Evolutionary conservation across 352 stramenopile species (phyloP), one percentile per base, ranked within the genome.

Genomic region (Pythium phragmitis): DNA sequence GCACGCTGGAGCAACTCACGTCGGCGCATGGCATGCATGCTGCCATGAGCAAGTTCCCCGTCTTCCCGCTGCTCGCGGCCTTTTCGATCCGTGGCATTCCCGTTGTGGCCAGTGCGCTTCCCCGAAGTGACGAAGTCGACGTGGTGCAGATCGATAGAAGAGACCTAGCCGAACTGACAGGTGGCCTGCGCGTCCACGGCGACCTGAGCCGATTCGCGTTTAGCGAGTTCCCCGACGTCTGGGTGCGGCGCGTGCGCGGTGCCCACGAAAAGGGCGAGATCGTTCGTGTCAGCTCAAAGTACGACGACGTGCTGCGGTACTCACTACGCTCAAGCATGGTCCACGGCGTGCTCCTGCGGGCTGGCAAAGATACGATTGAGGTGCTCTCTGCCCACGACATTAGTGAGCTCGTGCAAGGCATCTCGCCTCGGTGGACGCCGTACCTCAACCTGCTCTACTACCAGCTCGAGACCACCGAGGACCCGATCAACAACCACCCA

Each of bases 361-460:
- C 67, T 23, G 59, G 71, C 14, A 34, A 61, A 12, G 48, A 57
- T n/a, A 28, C 39, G 4, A 36, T 63, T 19, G 60, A 68, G 14
- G 47, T 91, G 8, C 47, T 92, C 4, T 87, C 79, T 39, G 59
- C 76, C 2, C 76, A 77, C 33, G 81, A 91, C 28, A 70, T 91
- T 30, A 63, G 67, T 26, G 83, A 92, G 42, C 42, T 91, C 3
- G 68, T 82, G 7, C 39, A 73, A 42, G 51, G 70, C 3, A 78
- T 72, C 26, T 59, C 72, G 7, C 58, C 80, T 1, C 70, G 76
- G 1, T 87, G 78, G 72, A 74, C 87, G 33, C 80, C 83, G 17
- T 88, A 79, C 37, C 66, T 92, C 13, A 77, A 92, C 69, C 53
- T 92, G 1, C 48, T 82, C 1, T 91, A 80, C 42, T 88, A 87